These are phyloP conservation scores for Drechslera avenae DNA, from an alignment of 2,329 filamentous ascomycete genomes.

Conservation along the genomic window DNA sequence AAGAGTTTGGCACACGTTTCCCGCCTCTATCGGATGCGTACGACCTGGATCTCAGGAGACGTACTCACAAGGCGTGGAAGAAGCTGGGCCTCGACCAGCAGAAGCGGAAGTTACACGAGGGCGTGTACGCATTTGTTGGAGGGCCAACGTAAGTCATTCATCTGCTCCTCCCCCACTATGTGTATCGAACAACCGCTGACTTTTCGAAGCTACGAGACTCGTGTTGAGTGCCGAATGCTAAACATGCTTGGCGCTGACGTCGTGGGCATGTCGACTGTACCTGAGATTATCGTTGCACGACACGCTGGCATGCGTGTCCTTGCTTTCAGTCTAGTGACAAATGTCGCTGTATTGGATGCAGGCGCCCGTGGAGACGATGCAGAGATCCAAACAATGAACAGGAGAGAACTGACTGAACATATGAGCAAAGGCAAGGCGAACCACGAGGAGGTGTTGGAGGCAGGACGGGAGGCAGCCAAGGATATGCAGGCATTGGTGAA, in stretches of 20 bases:
- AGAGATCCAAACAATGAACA: slow-evolving; percentile 57
- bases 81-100: slow-evolving; percentile 54
- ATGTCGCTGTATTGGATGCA: slow-evolving; percentile 65
- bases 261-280: slow-evolving; percentile 74
- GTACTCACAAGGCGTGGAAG: slow-evolving; percentile 63
- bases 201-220: slow-evolving; percentile 63
- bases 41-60: slow-evolving; percentile 64
- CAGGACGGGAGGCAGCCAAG: slow-evolving; percentile 62
- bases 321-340: slow-evolving; percentile 70
- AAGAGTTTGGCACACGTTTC: slow-evolving; percentile 67
- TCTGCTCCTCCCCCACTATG: neutral
- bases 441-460: slow-evolving; percentile 69
- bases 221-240: slow-evolving; percentile 68
- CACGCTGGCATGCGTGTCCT: slow-evolving; percentile 67
- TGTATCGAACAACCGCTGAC: slow-evolving; percentile 12
- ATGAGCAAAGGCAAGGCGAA: slow-evolving; percentile 65
- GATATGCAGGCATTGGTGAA: slow-evolving; percentile 64
- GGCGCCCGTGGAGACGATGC: slow-evolving; percentile 64
- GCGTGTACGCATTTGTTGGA: slow-evolving; percentile 68
- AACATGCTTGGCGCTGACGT: slow-evolving; percentile 66
- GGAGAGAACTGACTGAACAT: slow-evolving; percentile 59
- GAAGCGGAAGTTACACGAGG: slow-evolving; percentile 63
- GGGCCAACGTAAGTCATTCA: slow-evolving; percentile 60
- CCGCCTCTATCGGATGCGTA: slow-evolving; percentile 70
- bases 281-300: slow-evolving; percentile 69